A percentile compares a stretch with the other conserved stretches of the same genome.
These are phyloP conservation scores for Mycena citricolor DNA, from an alignment of 1,284 basidiomycete genomes.

Conservation along the genomic window DNA sequence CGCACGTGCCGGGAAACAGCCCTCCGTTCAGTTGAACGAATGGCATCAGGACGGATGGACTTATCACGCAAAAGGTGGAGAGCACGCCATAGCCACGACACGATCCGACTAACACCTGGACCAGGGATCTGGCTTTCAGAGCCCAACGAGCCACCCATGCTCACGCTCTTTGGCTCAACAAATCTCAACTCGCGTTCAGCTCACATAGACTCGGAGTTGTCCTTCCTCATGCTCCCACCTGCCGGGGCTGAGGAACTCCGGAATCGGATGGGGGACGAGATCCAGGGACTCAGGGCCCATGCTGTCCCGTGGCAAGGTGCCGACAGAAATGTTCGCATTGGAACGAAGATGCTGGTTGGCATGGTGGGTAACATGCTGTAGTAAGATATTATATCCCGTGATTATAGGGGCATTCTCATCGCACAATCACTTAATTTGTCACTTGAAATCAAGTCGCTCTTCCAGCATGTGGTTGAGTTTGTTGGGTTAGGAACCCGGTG, in stretches of 20 bases:
- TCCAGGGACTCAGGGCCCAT: conserved; percentile 24
- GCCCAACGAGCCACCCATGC: conserved; percentile 50
- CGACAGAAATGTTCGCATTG: conserved; percentile 13
- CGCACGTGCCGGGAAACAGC: conserved; percentile 47
- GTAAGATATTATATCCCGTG: too few relatives aligned
- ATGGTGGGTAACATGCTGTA: conserved; percentile 23
- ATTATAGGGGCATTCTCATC: too few relatives aligned
- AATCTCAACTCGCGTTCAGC: conserved; percentile 94
- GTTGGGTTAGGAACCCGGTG: too few relatives aligned
- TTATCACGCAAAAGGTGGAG: conserved; percentile 96
- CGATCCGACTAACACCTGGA: too few relatives aligned
- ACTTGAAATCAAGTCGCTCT: too few relatives aligned
- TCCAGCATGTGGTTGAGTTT: too few relatives aligned
- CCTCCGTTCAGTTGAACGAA: conserved; percentile 75
- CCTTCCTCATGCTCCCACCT: conserved; percentile 80
- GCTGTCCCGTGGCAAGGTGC: conserved; percentile 17
- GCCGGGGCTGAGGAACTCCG: conserved; percentile 30
- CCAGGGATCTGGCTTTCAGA: conserved; percentile 87
- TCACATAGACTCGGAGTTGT: conserved; percentile 90
- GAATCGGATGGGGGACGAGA: conserved; percentile 42
- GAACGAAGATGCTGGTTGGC: conserved; percentile 17
- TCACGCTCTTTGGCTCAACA: conserved; percentile 93
- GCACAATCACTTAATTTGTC: too few relatives aligned
- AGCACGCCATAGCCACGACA: too few relatives aligned
- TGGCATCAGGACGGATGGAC: conserved; percentile 96